Evolutionary conservation across 129 eudicot genomes (phyloP), one percentile per base, ranked within the genome.

Genomic region (Deinandra increscens): DNA sequence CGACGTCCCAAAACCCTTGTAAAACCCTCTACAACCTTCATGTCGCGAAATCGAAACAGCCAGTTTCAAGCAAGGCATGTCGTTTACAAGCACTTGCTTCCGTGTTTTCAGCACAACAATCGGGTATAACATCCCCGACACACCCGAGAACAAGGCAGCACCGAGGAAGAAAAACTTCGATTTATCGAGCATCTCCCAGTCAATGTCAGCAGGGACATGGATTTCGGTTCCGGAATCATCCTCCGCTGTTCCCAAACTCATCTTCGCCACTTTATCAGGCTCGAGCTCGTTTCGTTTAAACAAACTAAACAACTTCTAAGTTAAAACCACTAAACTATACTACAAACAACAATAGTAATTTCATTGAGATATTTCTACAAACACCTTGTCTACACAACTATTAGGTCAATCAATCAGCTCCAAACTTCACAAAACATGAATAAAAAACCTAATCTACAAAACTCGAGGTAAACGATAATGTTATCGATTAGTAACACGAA

Each of bases 111-210:
- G n/a, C n/a, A n/a, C n/a, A n/a, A n/a, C n/a, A n/a, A n/a, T n/a
- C n/a, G n/a, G n/a, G n/a, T n/a, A n/a, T n/a, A n/a, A n/a, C n/a
- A n/a, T n/a, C n/a, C n/a, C n/a, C n/a, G n/a, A n/a, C n/a, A n/a
- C n/a, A n/a, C n/a, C n/a, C n/a, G n/a, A n/a, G n/a, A n/a, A n/a
- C n/a, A n/a, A n/a, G n/a, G n/a, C n/a, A n/a, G n/a, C n/a, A n/a
- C n/a, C n/a, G n/a, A n/a, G n/a, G n/a, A n/a, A n/a, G n/a, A n/a
- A n/a, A n/a, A n/a, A n/a, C n/a, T n/a, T n/a, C 13, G 96, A 85
- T 50, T 91, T 91, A 37, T 91, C 92, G 7, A 91, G 84, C 97
- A 84, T 91, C 66, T 91, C 82, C 97, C 97, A 88, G 62, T 91
- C 90, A 34, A 91, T 77, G 36, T 91, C 97, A 14, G 96, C 93